Evolutionary conservation across 2,329 filamentous ascomycete genomes (phyloP), one percentile per base, ranked within the genome.

Genomic region (Byssochlamys sp.): DNA sequence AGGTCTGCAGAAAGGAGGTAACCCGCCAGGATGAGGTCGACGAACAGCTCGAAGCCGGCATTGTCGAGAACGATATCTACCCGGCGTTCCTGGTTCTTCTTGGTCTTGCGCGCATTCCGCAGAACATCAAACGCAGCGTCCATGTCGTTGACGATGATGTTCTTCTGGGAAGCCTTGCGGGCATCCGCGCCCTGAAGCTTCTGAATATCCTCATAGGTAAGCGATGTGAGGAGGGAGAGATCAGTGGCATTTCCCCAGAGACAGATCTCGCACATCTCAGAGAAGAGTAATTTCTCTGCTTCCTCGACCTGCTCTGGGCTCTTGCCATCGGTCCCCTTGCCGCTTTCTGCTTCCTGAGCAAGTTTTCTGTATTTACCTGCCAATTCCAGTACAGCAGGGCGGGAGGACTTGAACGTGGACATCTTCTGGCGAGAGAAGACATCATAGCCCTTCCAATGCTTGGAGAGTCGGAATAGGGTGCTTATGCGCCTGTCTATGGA

Each of bases 201-300:
- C 76, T 97, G 92, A 63, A 99, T 95, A 68, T 97, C 94, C 66
- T 96, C 91, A 72, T 96, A 96, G 1, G 88, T 90, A 57, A 96
- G 81, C 65, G 87, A 91, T 0, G 91, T 96, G 57, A 97, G 80
- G 24, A 97, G 86, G 0, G 90, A 95, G 12, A 97, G 80, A 71
- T 97, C 94, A 0, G 92, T 97, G 1, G 92, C 94, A 71, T 97
- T 97, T 10, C 92, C 92, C 92, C 92, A 97, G 1, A 97, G 82
- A 70, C 91, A 96, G 65, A 96, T 94, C 78, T 96, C 90, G 73
- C 87, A 91, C 88, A 97, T 95, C 71, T 97, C 92, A 26, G 81
- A 81, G 75, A 97, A 97, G 27, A 96, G 77, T 0, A 91, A 74
- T 69, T 84, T 84, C 69, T 95, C 89, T 0, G 89, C 85, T 57